Evolutionary conservation across 2,329 filamentous ascomycete genomes (phyloP), one percentile per base, ranked within the genome.

Genomic region (Chalaropsis thielavioides): DNA sequence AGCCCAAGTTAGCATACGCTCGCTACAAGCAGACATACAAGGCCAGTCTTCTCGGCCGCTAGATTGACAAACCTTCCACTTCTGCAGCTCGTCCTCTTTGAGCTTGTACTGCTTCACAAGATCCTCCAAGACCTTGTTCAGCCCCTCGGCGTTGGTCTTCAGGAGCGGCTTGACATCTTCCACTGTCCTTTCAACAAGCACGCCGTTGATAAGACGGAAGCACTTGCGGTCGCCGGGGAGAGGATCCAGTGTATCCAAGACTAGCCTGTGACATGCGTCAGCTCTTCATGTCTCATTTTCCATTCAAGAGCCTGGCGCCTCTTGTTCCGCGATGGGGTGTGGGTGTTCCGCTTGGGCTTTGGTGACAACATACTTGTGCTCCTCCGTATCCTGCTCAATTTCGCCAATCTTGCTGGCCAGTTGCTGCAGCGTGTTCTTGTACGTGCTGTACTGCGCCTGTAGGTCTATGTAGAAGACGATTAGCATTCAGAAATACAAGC

Each of bases 121-220:
- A 74, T 96, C 92, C 69, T 96, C 92, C 64, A 97, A 79, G 38
- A 97, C 91, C 77, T 96, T 95, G 77, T 88, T 94, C 73, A 99
- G 74, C 1, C 94, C 92, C 68, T 97, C 92, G 31, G 90, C 89
- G 74, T 99, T 97, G 22, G 91, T 97, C 77, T 90, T 87, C 68
- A 99, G 80, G 31, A 90, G 89, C 5, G 94, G 94, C 64, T 95
- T 81, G 13, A 99, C 90, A 75, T 97, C 94, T 75, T 90, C 82
- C 70, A 99, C 90, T 17, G 92, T 97, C 70, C 92, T 83, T 79
- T 99, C 94, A 64, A 96, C 90, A 66, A 99, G 79, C 27, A 97
- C 92, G 58, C 94, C 94, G 75, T 99, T 97, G 75, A 99, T 95
- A 83, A 99, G 90, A 71, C 94, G 92, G 78, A 97, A 99, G 77